Conservation (phyloP, 768 basidiomycete genomes). For the Sarcodon aspratus region DNA sequence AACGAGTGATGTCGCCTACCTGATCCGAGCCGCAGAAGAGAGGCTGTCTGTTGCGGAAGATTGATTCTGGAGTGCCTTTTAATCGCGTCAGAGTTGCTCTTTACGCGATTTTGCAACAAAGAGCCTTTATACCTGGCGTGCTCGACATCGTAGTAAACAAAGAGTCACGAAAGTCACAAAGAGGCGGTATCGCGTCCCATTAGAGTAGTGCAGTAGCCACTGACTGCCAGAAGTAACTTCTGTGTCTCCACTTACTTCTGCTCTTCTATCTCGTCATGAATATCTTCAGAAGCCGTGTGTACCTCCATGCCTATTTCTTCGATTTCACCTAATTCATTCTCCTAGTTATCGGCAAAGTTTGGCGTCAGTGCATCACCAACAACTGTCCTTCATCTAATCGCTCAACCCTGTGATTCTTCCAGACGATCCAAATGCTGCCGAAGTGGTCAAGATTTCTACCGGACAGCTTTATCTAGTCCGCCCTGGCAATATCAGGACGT, state of each 20-base stretch:
- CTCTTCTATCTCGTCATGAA: constrained; percentile 41
- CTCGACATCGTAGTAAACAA: too few species aligned
- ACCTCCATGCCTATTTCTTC: constrained; percentile 1
- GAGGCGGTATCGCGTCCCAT: not conserved
- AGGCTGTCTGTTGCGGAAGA: too few species aligned
- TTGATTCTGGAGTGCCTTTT: too few species aligned
- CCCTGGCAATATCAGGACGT: constrained; percentile 83
- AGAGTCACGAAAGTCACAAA: not conserved
- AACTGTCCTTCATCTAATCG: constrained; percentile 1
- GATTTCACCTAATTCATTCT: constrained; percentile 9
- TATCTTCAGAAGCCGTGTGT: constrained; percentile 73
- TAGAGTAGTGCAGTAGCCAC: not conserved
- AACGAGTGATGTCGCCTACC: too few species aligned
- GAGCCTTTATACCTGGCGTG: too few species aligned
- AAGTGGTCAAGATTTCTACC: constrained; percentile 88
- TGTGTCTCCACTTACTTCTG: not conserved
- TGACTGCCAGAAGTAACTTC: not conserved
- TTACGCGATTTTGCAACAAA: too few species aligned
- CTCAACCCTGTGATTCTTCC: constrained; percentile 16
- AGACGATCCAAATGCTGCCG: constrained; percentile 93
- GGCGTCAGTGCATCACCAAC: constrained; percentile 54
- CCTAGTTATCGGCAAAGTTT: constrained; percentile 83
- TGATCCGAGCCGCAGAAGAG: too few species aligned
- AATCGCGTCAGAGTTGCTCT: too few species aligned
- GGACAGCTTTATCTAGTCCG: constrained; percentile 89